phyloP scores from a whole-genome alignment of 2,329 filamentous ascomycete genomes.

The Penicillium sp. region DNA sequence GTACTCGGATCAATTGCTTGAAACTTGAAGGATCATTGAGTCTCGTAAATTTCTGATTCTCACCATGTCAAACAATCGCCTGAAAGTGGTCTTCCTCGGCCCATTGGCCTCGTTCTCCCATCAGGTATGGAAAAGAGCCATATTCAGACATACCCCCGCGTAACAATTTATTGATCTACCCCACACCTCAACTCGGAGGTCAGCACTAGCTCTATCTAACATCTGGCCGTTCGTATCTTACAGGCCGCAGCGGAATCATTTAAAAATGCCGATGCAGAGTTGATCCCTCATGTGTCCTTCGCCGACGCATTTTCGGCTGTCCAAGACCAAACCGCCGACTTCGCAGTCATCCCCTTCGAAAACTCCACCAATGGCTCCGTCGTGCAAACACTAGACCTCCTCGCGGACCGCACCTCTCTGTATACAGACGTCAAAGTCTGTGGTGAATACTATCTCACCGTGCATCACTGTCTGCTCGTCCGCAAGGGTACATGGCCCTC shows the following conservation, averaged over 20 bases:
- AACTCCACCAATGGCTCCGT: constrained; percentile 95
- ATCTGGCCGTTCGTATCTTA: neutral
- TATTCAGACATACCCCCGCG: neutral
- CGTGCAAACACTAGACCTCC: constrained; percentile 79
- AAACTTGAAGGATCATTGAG: no score
- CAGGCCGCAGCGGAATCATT: constrained; percentile 53
- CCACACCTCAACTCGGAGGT: constrained; percentile 18
- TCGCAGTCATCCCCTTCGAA: constrained; percentile 87
- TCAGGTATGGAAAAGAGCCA: constrained; percentile 45
- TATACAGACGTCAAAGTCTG: constrained; percentile 69
- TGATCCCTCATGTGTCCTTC: constrained; percentile 35
- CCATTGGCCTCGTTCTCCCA: constrained; percentile 64
- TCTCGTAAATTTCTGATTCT: no score
- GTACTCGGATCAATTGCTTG: neutral
- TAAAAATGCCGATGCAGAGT: constrained; percentile 24
- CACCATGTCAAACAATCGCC: constrained; percentile 5
- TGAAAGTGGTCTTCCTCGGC: constrained; percentile 53
- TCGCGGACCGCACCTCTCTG: constrained; percentile 63
- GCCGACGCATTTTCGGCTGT: constrained; percentile 72
- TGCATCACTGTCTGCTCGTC: constrained; percentile 79
- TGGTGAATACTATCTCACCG: constrained; percentile 77
- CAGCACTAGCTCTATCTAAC: constrained; percentile 2
- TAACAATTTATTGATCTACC: constrained; percentile 1
- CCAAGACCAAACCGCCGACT: constrained; percentile 57
- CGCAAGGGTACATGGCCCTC: constrained; percentile 22